These are phyloP conservation scores for Tuctoria greenei DNA, from an alignment of 176 grass and related monocot genomes.

Conservation along the genomic window DNA sequence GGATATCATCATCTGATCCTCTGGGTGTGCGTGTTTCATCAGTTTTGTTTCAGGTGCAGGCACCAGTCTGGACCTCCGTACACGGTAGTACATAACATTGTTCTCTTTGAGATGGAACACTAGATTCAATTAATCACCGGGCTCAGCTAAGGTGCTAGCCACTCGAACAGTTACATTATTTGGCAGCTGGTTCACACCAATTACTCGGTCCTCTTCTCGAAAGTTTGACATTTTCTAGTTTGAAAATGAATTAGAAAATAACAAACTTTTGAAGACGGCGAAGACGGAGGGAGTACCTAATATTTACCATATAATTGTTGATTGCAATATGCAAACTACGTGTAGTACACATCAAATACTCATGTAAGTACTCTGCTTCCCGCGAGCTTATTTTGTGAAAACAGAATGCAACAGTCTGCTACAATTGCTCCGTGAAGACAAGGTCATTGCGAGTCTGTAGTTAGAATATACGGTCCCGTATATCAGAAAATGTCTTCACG, in stretches of 20 bases:
- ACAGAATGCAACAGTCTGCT: background rate
- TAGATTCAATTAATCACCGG: too few species aligned
- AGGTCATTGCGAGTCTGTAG: background rate
- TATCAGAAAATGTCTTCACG: background rate
- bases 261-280: too few species aligned
- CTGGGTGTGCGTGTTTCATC: too few species aligned
- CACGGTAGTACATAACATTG: too few species aligned
- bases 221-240: too few species aligned
- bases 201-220: too few species aligned
- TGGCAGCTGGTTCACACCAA: too few species aligned
- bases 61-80: background rate
- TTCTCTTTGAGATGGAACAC: too few species aligned
- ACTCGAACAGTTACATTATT: too few species aligned
- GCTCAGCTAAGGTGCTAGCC: too few species aligned
- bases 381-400: background rate
- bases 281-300: too few species aligned
- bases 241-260: too few species aligned
- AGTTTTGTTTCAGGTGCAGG: background rate
- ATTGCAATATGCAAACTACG: background rate
- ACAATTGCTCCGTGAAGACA: background rate
- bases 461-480: background rate
- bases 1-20: slow-evolving; percentile 71
- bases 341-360: background rate
- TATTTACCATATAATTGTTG: background rate
- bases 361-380: background rate